Conservation (phyloP, 164 flowering plant genomes). For the Aristolochia californica region DNA sequence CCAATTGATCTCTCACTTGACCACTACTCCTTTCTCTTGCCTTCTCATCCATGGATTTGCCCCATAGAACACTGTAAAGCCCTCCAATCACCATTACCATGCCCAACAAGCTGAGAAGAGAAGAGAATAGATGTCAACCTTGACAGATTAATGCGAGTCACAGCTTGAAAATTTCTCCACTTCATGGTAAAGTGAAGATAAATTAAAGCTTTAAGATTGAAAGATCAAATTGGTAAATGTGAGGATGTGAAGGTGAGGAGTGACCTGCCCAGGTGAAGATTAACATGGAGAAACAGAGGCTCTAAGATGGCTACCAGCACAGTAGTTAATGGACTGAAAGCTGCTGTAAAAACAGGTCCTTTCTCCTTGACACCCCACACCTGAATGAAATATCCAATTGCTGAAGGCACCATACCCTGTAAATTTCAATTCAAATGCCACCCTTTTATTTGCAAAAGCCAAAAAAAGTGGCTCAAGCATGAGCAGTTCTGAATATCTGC, state of each 20-base stretch:
- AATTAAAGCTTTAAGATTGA: neutral
- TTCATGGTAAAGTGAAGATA: too few species aligned
- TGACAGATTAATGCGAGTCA: too few species aligned
- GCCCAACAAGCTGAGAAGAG: conserved; percentile 40
- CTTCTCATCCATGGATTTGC: conserved; percentile 36
- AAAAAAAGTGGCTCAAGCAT: too few species aligned
- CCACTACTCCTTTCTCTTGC: too few species aligned
- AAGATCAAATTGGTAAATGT: too few species aligned
- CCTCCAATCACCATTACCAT: conserved; percentile 43
- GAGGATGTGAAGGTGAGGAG: neutral
- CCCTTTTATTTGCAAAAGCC: too few species aligned
- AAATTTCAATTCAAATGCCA: too few species aligned
- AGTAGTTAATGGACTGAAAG: conserved; percentile 71
- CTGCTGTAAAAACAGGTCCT: conserved; percentile 86
- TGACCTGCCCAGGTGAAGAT: conserved; percentile 68
- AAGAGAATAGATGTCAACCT: neutral
- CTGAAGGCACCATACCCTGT: conserved; percentile 51
- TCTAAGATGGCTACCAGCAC: conserved; percentile 57
- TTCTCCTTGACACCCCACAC: conserved; percentile 71
- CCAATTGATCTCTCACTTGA: too few species aligned
- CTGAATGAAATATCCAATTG: conserved; percentile 57
- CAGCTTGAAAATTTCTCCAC: too few species aligned
- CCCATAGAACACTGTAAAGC: conserved; percentile 58
- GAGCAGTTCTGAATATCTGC: too few species aligned
- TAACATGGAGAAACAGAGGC: conserved; percentile 39